phyloP scores from a whole-genome alignment of 2,329 filamentous ascomycete genomes.

The Ascomycota sp. region DNA sequence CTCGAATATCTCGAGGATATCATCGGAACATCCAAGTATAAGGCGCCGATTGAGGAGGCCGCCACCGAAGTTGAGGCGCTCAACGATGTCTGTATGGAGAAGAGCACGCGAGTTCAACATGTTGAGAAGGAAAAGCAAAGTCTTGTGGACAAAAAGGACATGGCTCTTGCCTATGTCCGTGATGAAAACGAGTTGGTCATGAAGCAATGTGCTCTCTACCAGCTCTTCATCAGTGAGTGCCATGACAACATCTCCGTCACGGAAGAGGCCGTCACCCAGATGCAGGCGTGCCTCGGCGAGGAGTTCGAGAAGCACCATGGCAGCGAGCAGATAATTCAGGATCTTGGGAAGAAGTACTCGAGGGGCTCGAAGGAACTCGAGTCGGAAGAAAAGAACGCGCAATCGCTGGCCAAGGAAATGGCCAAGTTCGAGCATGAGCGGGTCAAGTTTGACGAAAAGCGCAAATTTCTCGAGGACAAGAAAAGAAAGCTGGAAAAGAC shows the following conservation, averaged over 20 bases:
- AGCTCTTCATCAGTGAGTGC: constrained; percentile 76
- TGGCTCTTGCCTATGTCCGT: constrained; percentile 68
- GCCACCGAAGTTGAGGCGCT: constrained; percentile 75
- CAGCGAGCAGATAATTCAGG: constrained; percentile 75
- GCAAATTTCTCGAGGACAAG: constrained; percentile 80
- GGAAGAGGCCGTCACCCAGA: constrained; percentile 73
- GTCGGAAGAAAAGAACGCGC: constrained; percentile 59
- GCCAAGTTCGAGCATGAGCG: constrained; percentile 88
- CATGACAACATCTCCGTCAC: constrained; percentile 76
- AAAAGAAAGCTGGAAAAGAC: constrained; percentile 89
- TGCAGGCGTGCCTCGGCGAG: constrained; percentile 67
- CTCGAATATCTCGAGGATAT: constrained; percentile 97
- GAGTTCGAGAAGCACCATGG: constrained; percentile 87
- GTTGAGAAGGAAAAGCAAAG: constrained; percentile 92
- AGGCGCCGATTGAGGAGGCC: constrained; percentile 86
- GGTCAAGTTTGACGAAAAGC: constrained; percentile 95
- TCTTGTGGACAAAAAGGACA: constrained; percentile 91
- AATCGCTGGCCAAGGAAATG: constrained; percentile 66
- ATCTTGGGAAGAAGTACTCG: constrained; percentile 68
- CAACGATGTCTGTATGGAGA: constrained; percentile 89
- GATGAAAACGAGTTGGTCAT: constrained; percentile 84
- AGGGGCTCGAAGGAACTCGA: constrained; percentile 70
- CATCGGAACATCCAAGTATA: constrained; percentile 97
- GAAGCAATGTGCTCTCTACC: constrained; percentile 84
- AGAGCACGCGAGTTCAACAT: constrained; percentile 85